Base-by-base conservation (phyloP, 441 rosid species). In the Erodium texanum region DNA sequence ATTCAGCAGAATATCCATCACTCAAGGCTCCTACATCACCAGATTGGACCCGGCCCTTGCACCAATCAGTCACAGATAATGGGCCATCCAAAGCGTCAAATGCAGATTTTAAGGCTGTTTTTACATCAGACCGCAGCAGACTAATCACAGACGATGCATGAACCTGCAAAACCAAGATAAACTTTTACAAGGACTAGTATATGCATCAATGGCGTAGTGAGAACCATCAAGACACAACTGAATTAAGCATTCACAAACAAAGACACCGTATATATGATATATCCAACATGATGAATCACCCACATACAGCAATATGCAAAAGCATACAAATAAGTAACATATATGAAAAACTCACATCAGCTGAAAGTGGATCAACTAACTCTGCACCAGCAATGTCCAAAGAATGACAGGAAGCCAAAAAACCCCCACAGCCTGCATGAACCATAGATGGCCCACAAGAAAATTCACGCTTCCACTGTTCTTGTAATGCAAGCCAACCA, bases 351-450 rank as follows among this genome's bases (percentile, higher is more conserved):
- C 92, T 89, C 83, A 96, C 99, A 78, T 91, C 95, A 71, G 98
- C 85, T 73, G 94, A 88, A 79, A 96, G 94, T 67, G 99, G 99
- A 85, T 96, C 99, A 62, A 86, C 94, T 70, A 96, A 78, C 83
- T 91, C 96, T 76, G 87, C 73, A 54, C 99, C 98, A 81, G 99
- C 96, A 81, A 89, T 80, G 76, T 96, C 99, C 76, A 96, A 75
- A 67, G 90, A 91, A 86, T 96, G 99, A 67, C 97, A 88, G 70
- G 98, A 91, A 75, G 99, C 91, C 84, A 96, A 76, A 78, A 89
- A 83, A 68, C 99, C 99, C 58, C 99, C 99, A 81, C 99, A 96
- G 67, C 99, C 97, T 19, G 97, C 98, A 87, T 96, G 99, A 70
- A 87, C 87, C 90, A 86, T 84, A 70, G 94, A 86, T 64, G 99